A percentile compares a stretch with the other conserved stretches of the same genome.
Conservation (phyloP, 495 filamentous ascomycete species). For the Neurospora sp. region DNA sequence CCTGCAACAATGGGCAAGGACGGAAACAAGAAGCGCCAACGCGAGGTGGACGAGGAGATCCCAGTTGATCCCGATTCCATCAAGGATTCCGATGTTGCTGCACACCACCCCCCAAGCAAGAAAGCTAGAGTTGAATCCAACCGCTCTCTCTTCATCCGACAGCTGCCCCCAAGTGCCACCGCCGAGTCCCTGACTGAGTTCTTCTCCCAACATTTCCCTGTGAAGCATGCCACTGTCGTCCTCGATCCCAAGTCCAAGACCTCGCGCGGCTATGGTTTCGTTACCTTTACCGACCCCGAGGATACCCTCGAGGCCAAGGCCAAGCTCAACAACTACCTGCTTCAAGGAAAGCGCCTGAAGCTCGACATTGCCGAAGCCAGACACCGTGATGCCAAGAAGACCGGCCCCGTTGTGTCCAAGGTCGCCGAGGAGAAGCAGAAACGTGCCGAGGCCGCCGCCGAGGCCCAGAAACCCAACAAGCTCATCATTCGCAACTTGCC, state of each 20-base stretch:
- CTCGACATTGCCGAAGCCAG: conserved; percentile 83
- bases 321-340: conserved; percentile 60
- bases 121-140: conserved; percentile 38
- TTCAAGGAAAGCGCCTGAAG: conserved; percentile 70
- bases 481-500: conserved; percentile 93
- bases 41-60: conserved; percentile 12
- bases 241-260: conserved; percentile 68
- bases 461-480: conserved; percentile 56
- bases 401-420: conserved; percentile 20
- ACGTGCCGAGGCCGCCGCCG: conserved; percentile 42
- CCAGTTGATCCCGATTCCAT: conserved; percentile 4
- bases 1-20: conserved; percentile 22
- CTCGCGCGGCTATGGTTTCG: conserved; percentile 90
- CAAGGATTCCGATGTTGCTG: conserved; percentile 4
- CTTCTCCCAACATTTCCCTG: conserved; percentile 87
- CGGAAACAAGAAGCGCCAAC: conserved; percentile 26
- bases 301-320: conserved; percentile 73
- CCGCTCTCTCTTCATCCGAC: conserved; percentile 81
- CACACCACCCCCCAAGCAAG: conserved; percentile 23
- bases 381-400: conserved; percentile 52
- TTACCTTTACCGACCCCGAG: conserved; percentile 87
- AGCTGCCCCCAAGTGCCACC: conserved; percentile 67
- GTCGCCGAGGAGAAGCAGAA: conserved; percentile 43
- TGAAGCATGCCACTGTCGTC: conserved; percentile 89
- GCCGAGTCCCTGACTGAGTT: conserved; percentile 70